A percentile compares a stretch with the other conserved stretches of the same genome.
phyloP scores from a whole-genome alignment of 2,329 filamentous ascomycete species.

The Trichophyton verrucosum region DNA sequence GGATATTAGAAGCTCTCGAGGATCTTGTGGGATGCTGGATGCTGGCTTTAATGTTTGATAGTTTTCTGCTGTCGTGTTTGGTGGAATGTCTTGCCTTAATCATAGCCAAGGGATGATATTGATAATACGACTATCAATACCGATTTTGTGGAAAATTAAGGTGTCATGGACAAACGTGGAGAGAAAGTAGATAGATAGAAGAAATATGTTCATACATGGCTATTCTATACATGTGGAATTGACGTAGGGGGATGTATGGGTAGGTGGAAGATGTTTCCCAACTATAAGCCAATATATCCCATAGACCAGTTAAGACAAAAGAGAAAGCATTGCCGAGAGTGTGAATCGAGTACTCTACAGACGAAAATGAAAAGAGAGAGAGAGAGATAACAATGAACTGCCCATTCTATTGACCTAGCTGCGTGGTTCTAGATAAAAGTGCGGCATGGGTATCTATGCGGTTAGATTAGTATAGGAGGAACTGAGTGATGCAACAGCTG shows the following conservation, averaged over 20 bases:
- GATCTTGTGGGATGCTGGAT: too few species aligned
- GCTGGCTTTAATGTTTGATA: too few species aligned
- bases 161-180: neutral
- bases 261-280: neutral
- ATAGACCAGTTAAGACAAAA: neutral
- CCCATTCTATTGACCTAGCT: neutral
- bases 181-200: neutral
- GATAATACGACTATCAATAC: too few species aligned
- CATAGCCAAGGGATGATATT: too few species aligned
- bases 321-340: neutral
- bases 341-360: neutral
- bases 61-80: too few species aligned
- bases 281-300: neutral
- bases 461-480: conserved; percentile 8
- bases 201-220: neutral
- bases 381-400: neutral
- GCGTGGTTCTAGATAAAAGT: conserved; percentile 27
- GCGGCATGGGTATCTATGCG: conserved; percentile 34
- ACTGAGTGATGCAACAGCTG: conserved; percentile 17
- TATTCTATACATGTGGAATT: neutral
- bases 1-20: too few species aligned
- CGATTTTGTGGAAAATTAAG: too few species aligned
- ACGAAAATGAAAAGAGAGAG: neutral
- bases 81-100: too few species aligned
- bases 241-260: neutral